Evolutionary conservation across 2,329 filamentous ascomycete species (phyloP).

Genomic region (Alternaria alternata): DNA sequence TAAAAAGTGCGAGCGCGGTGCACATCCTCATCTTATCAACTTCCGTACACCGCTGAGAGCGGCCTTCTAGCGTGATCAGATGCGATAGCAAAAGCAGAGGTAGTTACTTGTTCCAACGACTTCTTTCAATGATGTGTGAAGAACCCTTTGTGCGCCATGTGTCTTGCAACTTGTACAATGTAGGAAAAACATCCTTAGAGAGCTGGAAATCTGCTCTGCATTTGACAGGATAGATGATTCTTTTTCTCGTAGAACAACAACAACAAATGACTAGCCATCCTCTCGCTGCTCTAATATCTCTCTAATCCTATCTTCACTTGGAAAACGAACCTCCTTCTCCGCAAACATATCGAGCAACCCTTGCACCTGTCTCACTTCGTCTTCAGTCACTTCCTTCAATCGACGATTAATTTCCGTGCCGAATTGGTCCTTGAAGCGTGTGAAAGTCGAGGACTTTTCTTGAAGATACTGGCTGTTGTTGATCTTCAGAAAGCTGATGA

Average conservation of each 20-base stretch:
- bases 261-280: neutral
- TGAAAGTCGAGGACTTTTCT: neutral
- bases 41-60: neutral
- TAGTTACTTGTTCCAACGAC: neutral
- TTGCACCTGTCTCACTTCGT: neutral
- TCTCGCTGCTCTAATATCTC: neutral
- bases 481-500: neutral
- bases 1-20: neutral
- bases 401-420: neutral
- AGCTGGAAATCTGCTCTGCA: neutral
- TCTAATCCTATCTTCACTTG: neutral
- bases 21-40: neutral
- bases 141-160: neutral
- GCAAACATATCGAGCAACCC: neutral
- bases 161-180: neutral
- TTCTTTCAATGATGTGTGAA: neutral
- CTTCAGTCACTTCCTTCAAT: neutral
- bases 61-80: rapidly evolving
- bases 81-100: too few species aligned
- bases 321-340: neutral
- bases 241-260: rapidly evolving
- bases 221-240: neutral
- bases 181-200: neutral
- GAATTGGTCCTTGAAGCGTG: neutral
- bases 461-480: neutral